phyloP scores from a whole-genome alignment of 768 basidiomycete species.

The Clitopilus passeckerianus region DNA sequence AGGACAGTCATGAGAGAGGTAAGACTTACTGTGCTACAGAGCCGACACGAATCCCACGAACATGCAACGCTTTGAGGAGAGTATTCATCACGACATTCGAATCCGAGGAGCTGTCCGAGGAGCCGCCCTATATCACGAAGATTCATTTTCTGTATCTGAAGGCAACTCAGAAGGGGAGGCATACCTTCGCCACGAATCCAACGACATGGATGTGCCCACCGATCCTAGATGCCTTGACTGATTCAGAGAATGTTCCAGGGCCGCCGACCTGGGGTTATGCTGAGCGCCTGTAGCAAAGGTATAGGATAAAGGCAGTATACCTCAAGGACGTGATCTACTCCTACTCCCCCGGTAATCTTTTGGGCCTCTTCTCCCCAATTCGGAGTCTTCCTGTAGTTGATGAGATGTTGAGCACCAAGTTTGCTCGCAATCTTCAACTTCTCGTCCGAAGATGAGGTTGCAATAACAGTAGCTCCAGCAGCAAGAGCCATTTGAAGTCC shows the following conservation, averaged over 20 bases:
- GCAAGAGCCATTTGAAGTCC: slow-evolving; percentile 55
- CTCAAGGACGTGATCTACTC: slow-evolving; percentile 30
- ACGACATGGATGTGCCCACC: slow-evolving; percentile 43
- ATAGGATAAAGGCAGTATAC: slow-evolving; percentile 9
- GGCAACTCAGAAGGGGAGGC: background rate
- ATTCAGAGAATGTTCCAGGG: slow-evolving; percentile 39
- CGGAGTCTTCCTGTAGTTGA: slow-evolving; percentile 54
- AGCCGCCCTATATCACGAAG: background rate
- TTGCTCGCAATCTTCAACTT: slow-evolving; percentile 47
- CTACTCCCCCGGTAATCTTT: slow-evolving; percentile 30
- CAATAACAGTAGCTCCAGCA: slow-evolving; percentile 55
- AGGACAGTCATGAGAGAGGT: background rate
- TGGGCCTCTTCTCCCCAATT: slow-evolving; percentile 51
- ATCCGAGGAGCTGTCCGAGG: slow-evolving; percentile 15
- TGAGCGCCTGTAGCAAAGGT: slow-evolving; percentile 16
- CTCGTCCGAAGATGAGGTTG: slow-evolving; percentile 58
- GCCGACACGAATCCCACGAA: slow-evolving; percentile 50
- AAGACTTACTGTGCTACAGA: slow-evolving; percentile 42
- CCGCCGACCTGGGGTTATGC: slow-evolving; percentile 45
- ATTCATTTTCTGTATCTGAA: too few relatives aligned
- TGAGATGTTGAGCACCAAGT: slow-evolving; percentile 44
- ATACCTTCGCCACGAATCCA: slow-evolving; percentile 37
- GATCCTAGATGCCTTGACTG: slow-evolving; percentile 27
- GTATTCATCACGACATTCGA: slow-evolving; percentile 24
- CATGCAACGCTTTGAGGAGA: slow-evolving; percentile 30